Percentiles rank a stretch among this genome's conserved stretches.
These are phyloP conservation scores for Nannizzia gypsea DNA, from an alignment of 2,329 filamentous ascomycete species.

Conservation along the genomic window DNA sequence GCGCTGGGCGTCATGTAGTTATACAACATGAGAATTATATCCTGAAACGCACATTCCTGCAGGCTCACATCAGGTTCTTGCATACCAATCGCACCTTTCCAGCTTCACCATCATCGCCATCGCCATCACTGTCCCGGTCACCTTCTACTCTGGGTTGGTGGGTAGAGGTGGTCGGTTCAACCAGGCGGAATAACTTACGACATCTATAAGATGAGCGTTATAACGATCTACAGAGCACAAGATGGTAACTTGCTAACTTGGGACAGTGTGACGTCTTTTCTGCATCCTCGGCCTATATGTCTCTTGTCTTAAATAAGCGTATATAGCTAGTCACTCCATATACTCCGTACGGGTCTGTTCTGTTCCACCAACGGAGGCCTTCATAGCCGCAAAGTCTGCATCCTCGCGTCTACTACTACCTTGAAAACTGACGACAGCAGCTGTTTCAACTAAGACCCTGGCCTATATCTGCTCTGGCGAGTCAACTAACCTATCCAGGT, in stretches of 20 bases:
- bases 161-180: not conserved
- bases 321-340: no score
- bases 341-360: no score
- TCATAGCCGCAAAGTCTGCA: not conserved
- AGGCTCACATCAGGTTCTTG: not conserved
- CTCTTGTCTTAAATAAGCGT: not conserved
- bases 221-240: not conserved
- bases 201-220: not conserved
- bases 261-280: not conserved
- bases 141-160: not conserved
- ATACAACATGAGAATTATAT: constrained; percentile 1
- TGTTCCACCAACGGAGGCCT: not conserved
- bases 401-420: not conserved
- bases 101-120: not conserved
- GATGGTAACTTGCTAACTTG: not conserved
- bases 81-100: not conserved
- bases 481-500: not conserved
- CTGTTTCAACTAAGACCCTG: not conserved
- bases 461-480: not conserved
- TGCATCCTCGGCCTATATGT: not conserved
- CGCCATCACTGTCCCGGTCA: not conserved
- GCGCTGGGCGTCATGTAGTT: not conserved
- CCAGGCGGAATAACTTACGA: not conserved
- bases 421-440: not conserved
- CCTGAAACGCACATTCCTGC: not conserved